phyloP scores from a whole-genome alignment of 306 rosid species.

The Myrica gale region DNA sequence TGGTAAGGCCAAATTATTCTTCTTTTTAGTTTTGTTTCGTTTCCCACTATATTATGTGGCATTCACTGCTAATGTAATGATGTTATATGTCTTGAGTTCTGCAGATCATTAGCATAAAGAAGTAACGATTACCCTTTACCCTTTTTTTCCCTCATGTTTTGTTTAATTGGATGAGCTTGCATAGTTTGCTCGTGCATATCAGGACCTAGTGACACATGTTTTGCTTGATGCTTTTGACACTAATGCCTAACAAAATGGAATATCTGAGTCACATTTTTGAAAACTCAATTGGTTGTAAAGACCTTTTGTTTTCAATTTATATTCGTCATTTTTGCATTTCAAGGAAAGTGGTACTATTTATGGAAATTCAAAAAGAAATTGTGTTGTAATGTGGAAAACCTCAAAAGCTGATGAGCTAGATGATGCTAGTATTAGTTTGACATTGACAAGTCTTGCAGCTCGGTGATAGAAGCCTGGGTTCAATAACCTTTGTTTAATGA shows the following conservation, averaged over 20 bases:
- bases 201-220: neutral
- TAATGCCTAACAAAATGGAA: neutral
- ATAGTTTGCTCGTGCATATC: neutral
- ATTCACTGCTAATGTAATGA: neutral
- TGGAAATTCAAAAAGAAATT: neutral
- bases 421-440: neutral
- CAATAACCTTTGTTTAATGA: neutral
- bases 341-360: neutral
- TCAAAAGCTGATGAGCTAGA: neutral
- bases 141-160: neutral
- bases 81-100: neutral
- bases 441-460: neutral
- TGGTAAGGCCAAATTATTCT: conserved; percentile 44
- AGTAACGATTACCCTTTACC: neutral
- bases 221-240: conserved; percentile 13
- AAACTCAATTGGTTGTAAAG: conserved; percentile 10
- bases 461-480: neutral
- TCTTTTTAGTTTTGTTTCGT: conserved; percentile 9
- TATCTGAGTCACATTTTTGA: neutral
- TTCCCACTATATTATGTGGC: conserved; percentile 13
- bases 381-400: conserved; percentile 6
- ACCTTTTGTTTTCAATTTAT: neutral
- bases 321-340: neutral
- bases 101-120: neutral
- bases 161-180: neutral